phyloP scores from a whole-genome alignment of 345 rosid species.

The Tarenaya hassleriana region DNA sequence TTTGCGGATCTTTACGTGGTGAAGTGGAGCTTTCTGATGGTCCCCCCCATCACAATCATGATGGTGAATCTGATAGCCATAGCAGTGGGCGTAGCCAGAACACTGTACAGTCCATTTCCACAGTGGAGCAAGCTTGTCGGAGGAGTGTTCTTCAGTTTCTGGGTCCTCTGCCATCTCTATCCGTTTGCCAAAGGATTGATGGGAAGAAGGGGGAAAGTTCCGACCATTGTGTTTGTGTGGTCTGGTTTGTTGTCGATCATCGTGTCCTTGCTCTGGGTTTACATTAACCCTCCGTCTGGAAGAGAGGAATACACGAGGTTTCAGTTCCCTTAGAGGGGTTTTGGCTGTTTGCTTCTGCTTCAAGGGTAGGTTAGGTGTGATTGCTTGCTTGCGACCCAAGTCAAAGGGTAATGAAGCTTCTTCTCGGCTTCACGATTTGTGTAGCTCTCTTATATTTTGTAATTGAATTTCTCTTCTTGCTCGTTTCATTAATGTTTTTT shows the following conservation, averaged over 20 bases:
- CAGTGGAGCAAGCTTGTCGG: conserved; percentile 77
- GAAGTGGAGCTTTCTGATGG: conserved; percentile 66
- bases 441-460: too few species aligned
- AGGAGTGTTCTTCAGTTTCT: conserved; percentile 79
- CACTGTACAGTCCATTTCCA: conserved; percentile 57
- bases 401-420: background rate
- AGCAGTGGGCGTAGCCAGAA: conserved; percentile 54
- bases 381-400: background rate
- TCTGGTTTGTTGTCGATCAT: conserved; percentile 62
- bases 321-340: background rate
- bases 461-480: too few species aligned
- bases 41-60: conserved; percentile 65
- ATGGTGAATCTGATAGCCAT: conserved; percentile 57
- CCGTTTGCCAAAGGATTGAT: conserved; percentile 76
- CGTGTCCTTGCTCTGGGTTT: conserved; percentile 66
- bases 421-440: too few species aligned
- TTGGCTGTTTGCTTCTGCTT: background rate
- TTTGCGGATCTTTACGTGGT: conserved; percentile 55
- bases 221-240: conserved; percentile 74
- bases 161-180: conserved; percentile 71
- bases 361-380: background rate
- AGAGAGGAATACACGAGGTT: conserved; percentile 26
- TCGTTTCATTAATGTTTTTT: too few species aligned
- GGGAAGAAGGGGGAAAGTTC: conserved; percentile 77
- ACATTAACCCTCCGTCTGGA: conserved; percentile 55